These are phyloP conservation scores for Pleodorina starrii DNA, from an alignment of 139 green algal genomes.

Conservation along the genomic window DNA sequence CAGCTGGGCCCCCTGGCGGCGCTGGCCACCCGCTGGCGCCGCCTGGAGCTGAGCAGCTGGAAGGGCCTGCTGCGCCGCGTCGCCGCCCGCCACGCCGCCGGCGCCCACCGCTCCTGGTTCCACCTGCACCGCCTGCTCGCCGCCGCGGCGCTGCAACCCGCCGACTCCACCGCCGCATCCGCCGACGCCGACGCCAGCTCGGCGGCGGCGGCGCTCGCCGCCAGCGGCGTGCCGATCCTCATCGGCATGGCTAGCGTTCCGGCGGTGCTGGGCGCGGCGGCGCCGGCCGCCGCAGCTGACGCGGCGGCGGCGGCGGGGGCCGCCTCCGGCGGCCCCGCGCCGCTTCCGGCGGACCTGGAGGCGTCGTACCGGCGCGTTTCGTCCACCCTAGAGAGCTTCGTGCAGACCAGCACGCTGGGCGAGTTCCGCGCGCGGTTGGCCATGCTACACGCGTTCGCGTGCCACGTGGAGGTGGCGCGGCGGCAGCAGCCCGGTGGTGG, in stretches of 20 bases:
- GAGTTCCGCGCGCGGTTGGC: conserved; percentile 88
- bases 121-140: conserved; percentile 87
- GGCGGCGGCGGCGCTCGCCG: conserved; percentile 14
- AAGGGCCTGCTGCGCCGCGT: conserved; percentile 73
- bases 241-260: conserved; percentile 29
- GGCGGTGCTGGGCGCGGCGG: background rate
- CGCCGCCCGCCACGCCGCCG: conserved; percentile 64
- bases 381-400: conserved; percentile 88
- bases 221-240: conserved; percentile 33
- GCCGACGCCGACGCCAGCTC: conserved; percentile 5
- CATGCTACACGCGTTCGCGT: conserved; percentile 77
- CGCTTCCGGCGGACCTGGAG: conserved; percentile 14
- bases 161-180: background rate
- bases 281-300: background rate
- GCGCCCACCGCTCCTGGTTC: conserved; percentile 90
- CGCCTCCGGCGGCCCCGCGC: background rate
- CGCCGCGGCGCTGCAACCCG: background rate
- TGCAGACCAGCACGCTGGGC: conserved; percentile 90
- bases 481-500: too few species aligned
- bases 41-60: conserved; percentile 93
- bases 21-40: conserved; percentile 90
- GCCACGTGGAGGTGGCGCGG: conserved; percentile 64
- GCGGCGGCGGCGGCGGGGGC: background rate
- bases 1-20: conserved; percentile 77
- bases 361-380: conserved; percentile 54